Base-by-base conservation (phyloP, 768 basidiomycete species). In the Phylloporus rhodoxanthus region DNA sequence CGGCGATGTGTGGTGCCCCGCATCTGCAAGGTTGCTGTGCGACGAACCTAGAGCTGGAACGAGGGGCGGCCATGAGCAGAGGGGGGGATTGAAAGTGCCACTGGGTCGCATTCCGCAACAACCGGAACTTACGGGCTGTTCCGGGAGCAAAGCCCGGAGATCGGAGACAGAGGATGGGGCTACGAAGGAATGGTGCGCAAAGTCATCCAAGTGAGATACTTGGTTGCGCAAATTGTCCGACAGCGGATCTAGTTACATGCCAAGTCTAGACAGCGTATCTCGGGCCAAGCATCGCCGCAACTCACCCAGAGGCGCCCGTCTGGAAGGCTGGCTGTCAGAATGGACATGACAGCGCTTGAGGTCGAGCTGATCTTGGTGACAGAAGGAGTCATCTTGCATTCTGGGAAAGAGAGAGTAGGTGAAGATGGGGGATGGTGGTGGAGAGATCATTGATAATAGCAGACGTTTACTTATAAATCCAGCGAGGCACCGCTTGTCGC, bases 281-380 rank as follows among this genome's bases (percentile, higher is more conserved):
- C 8, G 42, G 34, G 23, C 15, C 9, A 11, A 14, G 23, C 43
- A 26, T 37, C 37, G 41, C 15, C 5, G 45, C 42, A 29, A 61
- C 66, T 65, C 53, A 67, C 66, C 53, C 26, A 67, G 48, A 9
- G 67, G 59, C 1, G 44, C 38, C 14, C 67, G 57, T 53, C 17
- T 57, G 19, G 45, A 28, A 3, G 46, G 32, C 30, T 50, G 50
- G 8, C 11, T 9, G 26, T 8, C 26, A 13, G 23, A 5, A 23
- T 23, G 23, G 7, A 59, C 49, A 38, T 62, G 63, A 28, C 57
- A 57, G 33, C 56, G 60, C 38, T 62, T 66, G 45, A 45, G 45
- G 20, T 53, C 54, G 20, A 53, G 39, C 23, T 15, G 44, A 55
- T 59, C 55, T 21, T 53, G 50, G 25, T 52, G 50, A 30, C 3